Evolutionary conservation across 257 asterid species (phyloP).

Genomic region (Capsicum pubescens): DNA sequence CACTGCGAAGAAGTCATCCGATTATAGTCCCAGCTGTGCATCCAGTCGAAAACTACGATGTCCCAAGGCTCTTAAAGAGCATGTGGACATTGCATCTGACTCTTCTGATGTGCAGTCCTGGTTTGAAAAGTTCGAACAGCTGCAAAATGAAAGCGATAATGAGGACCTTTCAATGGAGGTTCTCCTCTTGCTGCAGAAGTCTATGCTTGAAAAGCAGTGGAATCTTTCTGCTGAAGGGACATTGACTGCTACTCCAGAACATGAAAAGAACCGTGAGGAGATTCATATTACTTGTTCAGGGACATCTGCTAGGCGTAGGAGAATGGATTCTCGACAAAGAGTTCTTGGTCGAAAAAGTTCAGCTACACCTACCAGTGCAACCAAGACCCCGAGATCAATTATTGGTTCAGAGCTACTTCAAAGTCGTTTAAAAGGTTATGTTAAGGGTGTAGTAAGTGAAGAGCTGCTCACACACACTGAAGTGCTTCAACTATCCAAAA

Average conservation of each 20-base stretch:
- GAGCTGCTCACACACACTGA: constrained; percentile 79
- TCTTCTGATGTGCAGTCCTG: constrained; percentile 46
- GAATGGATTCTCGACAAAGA: constrained; percentile 57
- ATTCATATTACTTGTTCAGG: constrained; percentile 62
- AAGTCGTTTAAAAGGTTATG: constrained; percentile 69
- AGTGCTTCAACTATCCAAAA: constrained; percentile 78
- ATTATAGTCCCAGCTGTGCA: constrained; percentile 36
- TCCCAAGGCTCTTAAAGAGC: constrained; percentile 59
- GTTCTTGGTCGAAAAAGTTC: constrained; percentile 35
- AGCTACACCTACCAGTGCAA: constrained; percentile 33
- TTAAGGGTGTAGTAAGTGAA: constrained; percentile 64
- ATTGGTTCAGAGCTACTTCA: constrained; percentile 62
- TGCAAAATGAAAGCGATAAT: constrained; percentile 40
- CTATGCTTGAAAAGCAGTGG: constrained; percentile 95
- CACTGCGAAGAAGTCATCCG: constrained; percentile 49
- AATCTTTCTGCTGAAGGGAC: constrained; percentile 56
- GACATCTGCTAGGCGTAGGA: constrained; percentile 76
- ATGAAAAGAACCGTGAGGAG: constrained; percentile 41
- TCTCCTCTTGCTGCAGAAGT: constrained; percentile 81
- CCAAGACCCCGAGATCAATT: constrained; percentile 48
- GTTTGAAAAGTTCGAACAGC: constrained; percentile 36
- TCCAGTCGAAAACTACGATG: constrained; percentile 49
- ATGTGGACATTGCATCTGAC: constrained; percentile 45
- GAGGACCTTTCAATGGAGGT: constrained; percentile 60
- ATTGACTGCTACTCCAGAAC: constrained; percentile 15